A percentile compares a stretch with the other conserved stretches of the same genome.
Conservation (phyloP, 371 early-diverging fungal genomes). For the Mortierella polycephala region DNA sequence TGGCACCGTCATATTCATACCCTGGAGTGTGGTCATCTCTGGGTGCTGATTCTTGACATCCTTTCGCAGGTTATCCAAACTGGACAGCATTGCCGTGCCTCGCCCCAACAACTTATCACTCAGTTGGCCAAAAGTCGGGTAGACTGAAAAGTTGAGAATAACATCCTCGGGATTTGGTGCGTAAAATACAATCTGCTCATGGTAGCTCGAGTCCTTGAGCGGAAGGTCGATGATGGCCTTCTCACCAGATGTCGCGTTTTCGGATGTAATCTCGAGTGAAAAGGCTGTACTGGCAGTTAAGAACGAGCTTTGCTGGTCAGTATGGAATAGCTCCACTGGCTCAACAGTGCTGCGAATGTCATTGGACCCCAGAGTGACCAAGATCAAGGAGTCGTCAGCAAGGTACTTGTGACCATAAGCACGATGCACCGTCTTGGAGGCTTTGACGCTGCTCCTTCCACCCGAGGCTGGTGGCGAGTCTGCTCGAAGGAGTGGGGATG, state of each 20-base stretch:
- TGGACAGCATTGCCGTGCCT: slow-evolving; percentile 65
- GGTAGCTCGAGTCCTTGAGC: slow-evolving; percentile 54
- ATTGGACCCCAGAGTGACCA: slow-evolving; percentile 75
- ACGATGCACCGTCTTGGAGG: slow-evolving; percentile 56
- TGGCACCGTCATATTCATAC: slow-evolving; percentile 64
- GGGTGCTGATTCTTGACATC: slow-evolving; percentile 37
- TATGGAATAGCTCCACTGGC: slow-evolving; percentile 55
- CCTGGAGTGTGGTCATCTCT: slow-evolving; percentile 46
- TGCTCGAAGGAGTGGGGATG: slow-evolving; percentile 9
- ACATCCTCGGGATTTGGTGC: slow-evolving; percentile 65
- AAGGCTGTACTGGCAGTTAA: slow-evolving; percentile 58
- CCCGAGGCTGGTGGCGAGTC: slow-evolving; percentile 48
- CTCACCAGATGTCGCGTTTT: slow-evolving; percentile 68
- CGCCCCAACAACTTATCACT: slow-evolving; percentile 65
- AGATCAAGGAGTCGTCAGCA: slow-evolving; percentile 70
- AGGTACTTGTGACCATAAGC: slow-evolving; percentile 77
- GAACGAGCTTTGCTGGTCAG: slow-evolving; percentile 45
- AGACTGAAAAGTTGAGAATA: slow-evolving; percentile 70
- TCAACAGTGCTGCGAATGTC: slow-evolving; percentile 65
- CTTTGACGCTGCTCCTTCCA: slow-evolving; percentile 28
- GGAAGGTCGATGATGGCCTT: slow-evolving; percentile 73
- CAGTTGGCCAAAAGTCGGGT: slow-evolving; percentile 67
- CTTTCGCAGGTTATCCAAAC: slow-evolving; percentile 53
- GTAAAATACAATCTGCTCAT: slow-evolving; percentile 73
- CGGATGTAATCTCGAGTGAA: slow-evolving; percentile 70